Conservation (phyloP, 225 moss, liverwort and hornwort species). For the Pseudoscleropodium purum region DNA sequence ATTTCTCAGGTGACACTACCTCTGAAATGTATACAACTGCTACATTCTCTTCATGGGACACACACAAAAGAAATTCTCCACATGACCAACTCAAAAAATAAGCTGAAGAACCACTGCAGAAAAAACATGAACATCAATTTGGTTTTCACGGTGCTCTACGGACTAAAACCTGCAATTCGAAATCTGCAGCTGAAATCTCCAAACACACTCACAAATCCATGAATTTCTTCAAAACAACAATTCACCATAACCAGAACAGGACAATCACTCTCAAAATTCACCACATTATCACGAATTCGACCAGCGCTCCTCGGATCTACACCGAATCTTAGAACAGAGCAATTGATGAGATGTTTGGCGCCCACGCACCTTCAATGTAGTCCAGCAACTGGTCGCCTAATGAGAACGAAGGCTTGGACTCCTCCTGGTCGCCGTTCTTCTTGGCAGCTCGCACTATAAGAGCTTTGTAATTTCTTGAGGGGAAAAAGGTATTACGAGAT, state of each 20-base stretch:
- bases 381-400: conserved; percentile 86
- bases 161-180: background rate
- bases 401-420: conserved; percentile 31
- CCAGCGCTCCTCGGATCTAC: background rate
- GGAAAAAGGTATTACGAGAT: too few relatives aligned
- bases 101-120: background rate
- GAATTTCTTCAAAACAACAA: background rate
- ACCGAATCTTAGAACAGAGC: background rate
- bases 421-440: conserved; percentile 11
- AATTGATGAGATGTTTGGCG: background rate
- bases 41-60: background rate
- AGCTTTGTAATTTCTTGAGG: background rate
- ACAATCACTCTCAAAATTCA: background rate
- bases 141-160: background rate
- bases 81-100: background rate
- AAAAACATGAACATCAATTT: background rate
- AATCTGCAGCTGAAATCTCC: background rate
- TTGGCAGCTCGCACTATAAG: conserved; percentile 16
- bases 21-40: background rate
- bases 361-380: conserved; percentile 73
- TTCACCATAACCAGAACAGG: background rate
- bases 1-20: background rate
- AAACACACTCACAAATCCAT: background rate
- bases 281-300: background rate
- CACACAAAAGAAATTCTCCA: background rate